Base-by-base conservation (phyloP, 192 early-diverging fungal genomes). In the Entomortierella parvispora region DNA sequence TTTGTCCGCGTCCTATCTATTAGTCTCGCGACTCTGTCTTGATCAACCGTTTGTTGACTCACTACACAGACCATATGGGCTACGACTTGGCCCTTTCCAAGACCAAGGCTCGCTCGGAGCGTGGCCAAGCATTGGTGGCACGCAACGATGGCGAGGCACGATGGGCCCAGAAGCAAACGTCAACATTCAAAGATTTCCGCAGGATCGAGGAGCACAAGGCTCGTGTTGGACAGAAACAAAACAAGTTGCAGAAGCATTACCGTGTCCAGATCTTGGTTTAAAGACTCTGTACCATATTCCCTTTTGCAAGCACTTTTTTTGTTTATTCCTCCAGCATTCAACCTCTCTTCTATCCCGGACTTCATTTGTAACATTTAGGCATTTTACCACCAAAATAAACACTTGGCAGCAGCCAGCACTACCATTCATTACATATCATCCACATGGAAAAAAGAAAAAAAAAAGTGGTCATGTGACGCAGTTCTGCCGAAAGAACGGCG, bases 211-310 rank as follows among this genome's bases (percentile, higher is more conserved):
- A 92, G 62, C 93, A 87, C 85, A 68, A 86, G 71, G 87, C 84
- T 23, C 80, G 84, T 37, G 80, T 90, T 33, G 93, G 90, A 25
- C 85, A 90, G 59, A 90, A 91, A 58, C 84, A 87, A 66, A 98
- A 98, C 84, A 91, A 89, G 58, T 81, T 97, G 66, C 94, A 97
- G 83, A 91, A 87, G 68, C 87, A 95, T 79, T 97, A 92, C 86
- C 83, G 95, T 68, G 81, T 82, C 34, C 94, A 96, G 81, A 93
- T 95, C 68, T 84, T 93, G 60, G 67, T 69, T 5, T 69, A 69
- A 61, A 40, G 0, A 31, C 17, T 12, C 26, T 53, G 3, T 28
- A 15, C 51, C 28, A 40, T 40, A 40, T 40, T 40, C 37, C 37
- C 37, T 40, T 40, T 40, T 40, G 37, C 37, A 40, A 9, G 5